Evolutionary conservation across 2,329 filamentous ascomycete species (phyloP), one percentile per base, ranked within the genome.

Genomic region (Knufia petricola): DNA sequence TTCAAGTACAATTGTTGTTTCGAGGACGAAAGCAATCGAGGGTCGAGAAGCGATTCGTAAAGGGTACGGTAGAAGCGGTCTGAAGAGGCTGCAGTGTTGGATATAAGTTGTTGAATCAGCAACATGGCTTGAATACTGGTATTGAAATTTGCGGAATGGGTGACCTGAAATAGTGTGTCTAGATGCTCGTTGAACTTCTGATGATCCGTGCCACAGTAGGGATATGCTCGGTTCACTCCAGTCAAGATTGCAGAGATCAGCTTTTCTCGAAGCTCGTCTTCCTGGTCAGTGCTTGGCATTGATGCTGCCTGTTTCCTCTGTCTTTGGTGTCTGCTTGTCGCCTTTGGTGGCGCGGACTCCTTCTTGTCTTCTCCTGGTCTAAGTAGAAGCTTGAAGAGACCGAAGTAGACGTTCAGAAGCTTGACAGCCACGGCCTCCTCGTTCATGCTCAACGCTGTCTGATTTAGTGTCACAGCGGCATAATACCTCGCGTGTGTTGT

Each of bases 131-230:
- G 92, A 31, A 98, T 87, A 63, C 88, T 92, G 1, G 92, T 98
- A 69, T 96, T 98, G 76, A 98, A 96, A 66, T 98, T 98, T 49
- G 90, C 87, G 1, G 90, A 96, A 67, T 98, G 92, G 0, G 92
- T 94, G 60, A 98, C 92, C 59, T 81, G 83, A 76, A 95, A 98
- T 21, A 98, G 76, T 2, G 90, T 95, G 63, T 96, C 85, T 50
- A 98, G 78, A 61, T 98, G 90, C 50, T 83, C 81, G 61, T 94
- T 86, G 56, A 96, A 87, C 75, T 79, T 81, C 37, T 81, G 78
- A 58, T 86, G 81, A 60, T 92, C 86, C 1, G 85, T 81, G 55
- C 84, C 83, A 9, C 88, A 85, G 65, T 95, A 98, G 1, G 94
- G 92, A 58, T 95, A 89, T 7, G 92, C 89, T 57, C 92, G 85